Evolutionary conservation across 129 eudicot species (phyloP).

Genomic region (Logfia minima): DNA sequence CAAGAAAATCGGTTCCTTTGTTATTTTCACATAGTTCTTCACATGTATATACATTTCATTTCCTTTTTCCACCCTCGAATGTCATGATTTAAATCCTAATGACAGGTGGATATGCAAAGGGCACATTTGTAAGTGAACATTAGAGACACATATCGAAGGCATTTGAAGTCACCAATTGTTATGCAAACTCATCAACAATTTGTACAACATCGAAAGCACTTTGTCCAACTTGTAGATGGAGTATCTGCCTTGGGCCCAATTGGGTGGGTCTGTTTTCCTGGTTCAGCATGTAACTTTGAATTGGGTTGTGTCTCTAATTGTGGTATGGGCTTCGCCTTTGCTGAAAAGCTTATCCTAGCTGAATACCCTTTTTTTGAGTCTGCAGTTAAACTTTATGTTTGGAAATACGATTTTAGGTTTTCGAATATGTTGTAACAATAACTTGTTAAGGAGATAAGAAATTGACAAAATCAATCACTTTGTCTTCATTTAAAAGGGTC

Average conservation of each 20-base stretch:
- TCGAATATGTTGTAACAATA: background rate
- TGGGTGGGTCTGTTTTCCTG: conserved; percentile 20
- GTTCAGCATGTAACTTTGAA: conserved; percentile 15
- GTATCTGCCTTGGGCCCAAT: conserved; percentile 26
- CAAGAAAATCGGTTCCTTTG: background rate
- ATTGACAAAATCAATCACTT: background rate
- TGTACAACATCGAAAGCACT: conserved; percentile 36
- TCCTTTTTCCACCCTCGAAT: background rate
- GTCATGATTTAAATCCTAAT: background rate
- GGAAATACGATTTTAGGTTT: conserved; percentile 7
- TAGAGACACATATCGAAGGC: background rate
- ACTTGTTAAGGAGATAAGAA: background rate
- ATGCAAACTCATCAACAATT: conserved; percentile 19
- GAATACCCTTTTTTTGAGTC: conserved; percentile 28
- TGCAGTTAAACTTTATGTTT: conserved; percentile 40
- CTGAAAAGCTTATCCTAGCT: conserved; percentile 6
- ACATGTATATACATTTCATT: background rate
- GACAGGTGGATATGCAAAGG: background rate
- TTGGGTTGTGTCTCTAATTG: conserved; percentile 12
- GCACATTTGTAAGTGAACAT: background rate
- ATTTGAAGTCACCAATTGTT: background rate
- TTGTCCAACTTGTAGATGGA: conserved; percentile 28
- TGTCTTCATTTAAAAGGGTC: background rate
- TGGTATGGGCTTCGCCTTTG: conserved; percentile 3
- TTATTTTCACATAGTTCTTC: background rate